phyloP scores from a whole-genome alignment of 2,329 filamentous ascomycete species.

The Juglanconis juglandina region DNA sequence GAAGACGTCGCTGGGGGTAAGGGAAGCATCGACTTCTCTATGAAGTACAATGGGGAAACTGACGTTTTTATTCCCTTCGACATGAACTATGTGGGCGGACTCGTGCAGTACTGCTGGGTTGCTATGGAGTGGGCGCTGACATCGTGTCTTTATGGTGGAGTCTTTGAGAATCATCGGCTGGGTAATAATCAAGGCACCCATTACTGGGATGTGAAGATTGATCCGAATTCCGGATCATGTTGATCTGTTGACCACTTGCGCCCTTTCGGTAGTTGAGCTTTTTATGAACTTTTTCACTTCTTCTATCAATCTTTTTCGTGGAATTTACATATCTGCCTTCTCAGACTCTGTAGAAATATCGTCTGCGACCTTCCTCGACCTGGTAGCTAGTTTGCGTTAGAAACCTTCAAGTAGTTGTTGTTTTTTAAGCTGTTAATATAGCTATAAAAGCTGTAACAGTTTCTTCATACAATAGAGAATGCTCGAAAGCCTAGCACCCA shows the following conservation, averaged over 20 bases:
- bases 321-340: too few species aligned
- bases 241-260: not conserved
- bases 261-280: too few species aligned
- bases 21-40: not conserved
- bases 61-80: not conserved
- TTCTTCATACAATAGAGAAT: too few species aligned
- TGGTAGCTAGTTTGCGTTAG: too few species aligned
- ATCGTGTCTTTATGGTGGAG: not conserved
- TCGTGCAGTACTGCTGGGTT: not conserved
- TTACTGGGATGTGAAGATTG: constrained; percentile 9
- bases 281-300: too few species aligned
- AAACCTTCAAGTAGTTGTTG: too few species aligned
- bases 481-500: too few species aligned
- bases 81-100: not conserved
- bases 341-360: too few species aligned
- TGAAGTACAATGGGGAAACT: constrained; percentile 1
- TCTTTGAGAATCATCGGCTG: not conserved
- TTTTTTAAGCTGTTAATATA: too few species aligned
- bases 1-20: not conserved
- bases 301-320: too few species aligned
- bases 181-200: not conserved
- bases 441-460: too few species aligned
- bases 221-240: not conserved
- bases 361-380: too few species aligned
- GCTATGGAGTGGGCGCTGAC: constrained; percentile 2